These are phyloP conservation scores for Apophysomyces variabilis DNA, from an alignment of 371 early-diverging fungal genomes.

Conservation along the genomic window DNA sequence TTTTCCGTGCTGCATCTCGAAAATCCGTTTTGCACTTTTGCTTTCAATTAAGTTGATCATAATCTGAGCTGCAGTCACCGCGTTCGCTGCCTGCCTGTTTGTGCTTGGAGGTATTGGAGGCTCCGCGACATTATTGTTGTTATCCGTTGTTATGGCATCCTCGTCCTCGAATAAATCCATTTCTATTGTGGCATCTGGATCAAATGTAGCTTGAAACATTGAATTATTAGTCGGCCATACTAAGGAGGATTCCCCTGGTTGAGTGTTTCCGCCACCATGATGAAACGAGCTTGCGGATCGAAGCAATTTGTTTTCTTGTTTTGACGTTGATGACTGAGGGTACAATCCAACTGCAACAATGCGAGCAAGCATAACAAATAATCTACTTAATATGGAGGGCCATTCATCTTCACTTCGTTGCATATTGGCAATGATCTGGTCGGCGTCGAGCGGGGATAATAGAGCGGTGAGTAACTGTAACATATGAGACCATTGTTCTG, in stretches of 20 bases:
- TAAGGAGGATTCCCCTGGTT: constrained; percentile 13
- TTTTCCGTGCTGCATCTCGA: constrained; percentile 39
- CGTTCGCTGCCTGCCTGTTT: constrained; percentile 27
- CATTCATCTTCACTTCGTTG: constrained; percentile 27
- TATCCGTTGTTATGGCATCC: constrained; percentile 3
- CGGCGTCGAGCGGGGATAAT: constrained; percentile 27
- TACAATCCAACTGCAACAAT: constrained; percentile 40
- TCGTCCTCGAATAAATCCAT: constrained; percentile 38
- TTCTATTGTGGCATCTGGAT: constrained; percentile 47
- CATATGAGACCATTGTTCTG: constrained; percentile 45
- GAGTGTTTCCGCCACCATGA: constrained; percentile 20
- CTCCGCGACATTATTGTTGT: constrained; percentile 15
- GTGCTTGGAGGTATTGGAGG: not conserved
- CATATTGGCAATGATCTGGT: constrained; percentile 24
- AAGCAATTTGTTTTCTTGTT: constrained; percentile 11
- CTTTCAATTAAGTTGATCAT: constrained; percentile 48
- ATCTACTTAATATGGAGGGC: constrained; percentile 26
- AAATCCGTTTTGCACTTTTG: constrained; percentile 39
- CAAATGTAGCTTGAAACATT: constrained; percentile 29
- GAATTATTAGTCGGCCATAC: constrained; percentile 8
- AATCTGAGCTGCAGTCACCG: constrained; percentile 36
- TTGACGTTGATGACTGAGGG: constrained; percentile 13
- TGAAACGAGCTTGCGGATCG: constrained; percentile 16
- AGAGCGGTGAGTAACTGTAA: constrained; percentile 29
- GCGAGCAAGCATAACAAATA: constrained; percentile 33